Evolutionary conservation across 495 filamentous ascomycete genomes (phyloP), one percentile per base, ranked within the genome.

Genomic region (Extremus antarcticus): DNA sequence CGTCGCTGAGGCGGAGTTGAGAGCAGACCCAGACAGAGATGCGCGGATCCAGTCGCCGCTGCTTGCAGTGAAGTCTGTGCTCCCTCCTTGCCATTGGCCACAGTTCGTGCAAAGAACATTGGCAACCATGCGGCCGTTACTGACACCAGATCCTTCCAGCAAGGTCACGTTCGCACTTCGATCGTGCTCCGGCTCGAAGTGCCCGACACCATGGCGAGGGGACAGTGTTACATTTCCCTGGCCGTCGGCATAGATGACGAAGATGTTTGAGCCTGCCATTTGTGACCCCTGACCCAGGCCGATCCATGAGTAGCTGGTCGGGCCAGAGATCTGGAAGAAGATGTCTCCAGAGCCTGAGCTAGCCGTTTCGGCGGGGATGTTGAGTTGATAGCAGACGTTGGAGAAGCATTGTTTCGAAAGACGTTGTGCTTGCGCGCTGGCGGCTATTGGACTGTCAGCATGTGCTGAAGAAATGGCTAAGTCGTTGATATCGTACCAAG

Each of bases 11-110:
- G 75, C 70, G 9, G 80, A 78, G 32, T 77, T 71, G 43, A 91
- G 62, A 0, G 83, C 60, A 0, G 65, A 60, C 2, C 88, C 85
- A 16, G 65, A 59, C 50, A 78, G 79, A 65, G 76, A 75, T 1
- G 83, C 84, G 63, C 75, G 83, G 56, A 95, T 84, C 80, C 86
- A 91, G 11, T 68, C 61, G 17, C 76, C 74, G 8, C 60, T 65
- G 0, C 71, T 64, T 25, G 64, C 67, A 15, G 58, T 74, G 22
- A 74, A 66, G 54, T 77, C 63, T 46, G 74, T 71, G n/a, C 57
- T 58, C 3, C 75, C 73, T 16, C 79, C 71, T 10, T 63, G 70
- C 76, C 85, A 82, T 53, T 65, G 63, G 2, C 69, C 64, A 62
- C 86, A 88, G 32, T 72, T 81, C 45, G 21, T 65, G 66, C 70